Conservation (phyloP, 306 rosid species). For the Casuarina cunninghamiana region DNA sequence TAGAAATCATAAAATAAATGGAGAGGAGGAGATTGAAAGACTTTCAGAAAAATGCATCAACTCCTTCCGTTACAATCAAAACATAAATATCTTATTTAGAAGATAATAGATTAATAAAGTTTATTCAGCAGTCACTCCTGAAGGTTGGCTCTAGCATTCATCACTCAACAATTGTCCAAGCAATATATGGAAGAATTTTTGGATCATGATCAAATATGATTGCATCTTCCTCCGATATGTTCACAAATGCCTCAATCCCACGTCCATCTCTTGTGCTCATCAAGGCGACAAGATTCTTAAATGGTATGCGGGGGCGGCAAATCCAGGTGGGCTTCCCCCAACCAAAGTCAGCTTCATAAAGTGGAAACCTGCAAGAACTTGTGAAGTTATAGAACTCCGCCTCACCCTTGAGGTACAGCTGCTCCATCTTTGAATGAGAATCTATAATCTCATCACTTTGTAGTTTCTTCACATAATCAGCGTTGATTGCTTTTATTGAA, state of each 20-base stretch:
- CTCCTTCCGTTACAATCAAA: too few species aligned
- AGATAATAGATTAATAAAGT: too few species aligned
- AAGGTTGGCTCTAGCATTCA: neutral
- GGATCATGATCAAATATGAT: neutral
- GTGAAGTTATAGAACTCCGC: neutral
- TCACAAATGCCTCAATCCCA: neutral
- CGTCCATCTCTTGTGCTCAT: neutral
- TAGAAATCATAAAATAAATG: too few species aligned
- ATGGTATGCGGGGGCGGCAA: neutral
- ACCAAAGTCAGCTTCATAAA: neutral
- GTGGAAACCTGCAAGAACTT: constrained; percentile 1
- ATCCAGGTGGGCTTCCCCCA: neutral
- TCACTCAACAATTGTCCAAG: neutral
- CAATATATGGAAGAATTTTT: neutral
- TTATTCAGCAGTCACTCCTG: neutral
- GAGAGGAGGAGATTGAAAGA: too few species aligned
- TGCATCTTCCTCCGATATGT: neutral
- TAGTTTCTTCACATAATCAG: neutral
- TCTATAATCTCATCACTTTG: neutral
- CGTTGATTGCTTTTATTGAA: neutral
- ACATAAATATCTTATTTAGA: too few species aligned
- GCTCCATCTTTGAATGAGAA: neutral
- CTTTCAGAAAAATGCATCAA: too few species aligned
- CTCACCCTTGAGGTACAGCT: neutral
- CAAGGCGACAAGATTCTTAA: neutral